Base-by-base conservation (phyloP, 768 basidiomycete species). In the Podaxis mareebaensis region DNA sequence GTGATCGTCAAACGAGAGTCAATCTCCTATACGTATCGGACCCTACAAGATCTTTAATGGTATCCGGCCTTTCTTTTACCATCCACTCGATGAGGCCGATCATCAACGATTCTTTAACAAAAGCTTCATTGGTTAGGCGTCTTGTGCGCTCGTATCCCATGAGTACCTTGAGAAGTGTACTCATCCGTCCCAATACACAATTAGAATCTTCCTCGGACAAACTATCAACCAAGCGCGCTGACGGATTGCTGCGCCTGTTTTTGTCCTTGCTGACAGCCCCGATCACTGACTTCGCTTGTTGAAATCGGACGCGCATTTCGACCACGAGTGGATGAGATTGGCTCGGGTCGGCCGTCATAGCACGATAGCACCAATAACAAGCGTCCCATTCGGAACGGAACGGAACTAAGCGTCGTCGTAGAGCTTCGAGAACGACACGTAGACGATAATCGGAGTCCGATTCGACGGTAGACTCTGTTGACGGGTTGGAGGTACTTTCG, bases 341-440 rank as follows among this genome's bases (percentile, higher is more conserved):
- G 15, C 33, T 36, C 4, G 51, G 49, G n/a, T 60, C 51, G n/a
- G 49, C 59, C n/a, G 59, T 52, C 49, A 52, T 52, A 10, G 33
- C 12, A 8, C 28, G 17, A 24, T 60, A 60, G 7, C 48, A 60
- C 59, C 36, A 52, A 28, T 52, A 60, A n/a, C 33, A 36, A 6
- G 49, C 48, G 22, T 60, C 51, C 59, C 59, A 60, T n/a, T 60
- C 59, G 13, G 59, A 51, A 2, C 38, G 49, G 24, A 52, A 60
- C 7, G 30, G 46, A 55, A 22, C 51, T 15, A 60, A 15, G 38
- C 38, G 59, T 15, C 22, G 51, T 28, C 59, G 48, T 8, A 60
- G 17, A 22, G 40, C 49, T 53, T 60, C 49, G 15, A 52, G 46
- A 17, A 52, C 49, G 24, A 60, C 59, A 6, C 59, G 59, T 7